These are phyloP conservation scores for Oxytropis ochrocephala DNA, from an alignment of 306 rosid species.

Conservation along the genomic window DNA sequence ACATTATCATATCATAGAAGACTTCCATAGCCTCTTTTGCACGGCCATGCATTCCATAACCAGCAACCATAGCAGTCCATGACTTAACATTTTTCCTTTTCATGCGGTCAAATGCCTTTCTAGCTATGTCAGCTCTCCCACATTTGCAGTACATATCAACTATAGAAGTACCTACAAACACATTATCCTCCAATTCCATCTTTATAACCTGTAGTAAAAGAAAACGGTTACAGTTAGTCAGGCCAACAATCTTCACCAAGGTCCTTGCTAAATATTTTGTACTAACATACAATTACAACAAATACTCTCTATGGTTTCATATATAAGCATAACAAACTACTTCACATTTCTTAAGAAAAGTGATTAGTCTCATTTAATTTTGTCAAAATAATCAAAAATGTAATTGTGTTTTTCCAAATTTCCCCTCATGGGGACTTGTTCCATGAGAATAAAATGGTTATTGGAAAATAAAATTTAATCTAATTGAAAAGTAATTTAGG, in stretches of 20 bases:
- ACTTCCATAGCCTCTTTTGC: conserved; percentile 56
- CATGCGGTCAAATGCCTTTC: conserved; percentile 61
- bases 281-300: neutral
- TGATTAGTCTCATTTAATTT: no score
- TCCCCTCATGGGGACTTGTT: no score
- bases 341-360: no score
- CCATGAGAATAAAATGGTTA: no score
- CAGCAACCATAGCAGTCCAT: conserved; percentile 72
- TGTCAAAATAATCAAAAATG: no score
- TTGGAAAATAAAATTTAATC: no score
- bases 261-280: neutral
- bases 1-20: conserved; percentile 47
- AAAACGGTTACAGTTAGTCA: neutral
- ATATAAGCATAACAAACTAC: no score
- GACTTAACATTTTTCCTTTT: conserved; percentile 64
- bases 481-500: no score
- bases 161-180: conserved; percentile 55
- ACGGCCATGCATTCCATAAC: conserved; percentile 79
- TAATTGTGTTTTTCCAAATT: no score
- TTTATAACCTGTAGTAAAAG: conserved; percentile 47
- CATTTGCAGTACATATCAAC: conserved; percentile 80
- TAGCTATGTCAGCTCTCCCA: conserved; percentile 64
- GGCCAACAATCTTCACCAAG: neutral
- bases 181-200: conserved; percentile 60
- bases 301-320: neutral